phyloP scores from a whole-genome alignment of 2,329 filamentous ascomycete species.

The Tolypocladium capitatum region DNA sequence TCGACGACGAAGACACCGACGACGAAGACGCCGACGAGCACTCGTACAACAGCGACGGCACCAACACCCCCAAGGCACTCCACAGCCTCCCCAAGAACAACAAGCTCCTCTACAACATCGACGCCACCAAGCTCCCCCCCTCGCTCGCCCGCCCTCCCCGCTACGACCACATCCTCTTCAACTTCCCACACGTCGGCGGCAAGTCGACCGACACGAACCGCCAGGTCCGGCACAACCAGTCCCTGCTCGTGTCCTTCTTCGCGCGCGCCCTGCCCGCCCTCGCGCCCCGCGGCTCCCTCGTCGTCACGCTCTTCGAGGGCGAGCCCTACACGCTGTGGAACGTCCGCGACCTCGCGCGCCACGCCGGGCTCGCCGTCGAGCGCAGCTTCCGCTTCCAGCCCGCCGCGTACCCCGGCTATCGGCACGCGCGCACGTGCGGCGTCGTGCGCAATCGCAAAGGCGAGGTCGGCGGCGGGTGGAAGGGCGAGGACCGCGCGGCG shows the following conservation, averaged over 20 bases:
- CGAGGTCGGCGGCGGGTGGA: conserved; percentile 28
- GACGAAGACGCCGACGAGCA: neutral
- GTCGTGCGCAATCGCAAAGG: conserved; percentile 38
- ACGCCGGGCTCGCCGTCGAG: conserved; percentile 57
- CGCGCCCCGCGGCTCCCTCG: conserved; percentile 42
- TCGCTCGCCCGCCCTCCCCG: conserved; percentile 23
- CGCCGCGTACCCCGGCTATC: conserved; percentile 58
- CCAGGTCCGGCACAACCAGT: conserved; percentile 85
- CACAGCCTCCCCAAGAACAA: conserved; percentile 14
- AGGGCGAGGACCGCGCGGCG: conserved; percentile 28
- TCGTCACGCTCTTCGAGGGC: conserved; percentile 84
- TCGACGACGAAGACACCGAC: neutral
- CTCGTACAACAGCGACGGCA: conserved; percentile 5
- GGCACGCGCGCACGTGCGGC: conserved; percentile 60
- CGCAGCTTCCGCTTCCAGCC: conserved; percentile 58
- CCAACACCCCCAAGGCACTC: conserved; percentile 2
- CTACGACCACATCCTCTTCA: conserved; percentile 79
- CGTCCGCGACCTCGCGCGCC: conserved; percentile 70
- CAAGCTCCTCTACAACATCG: conserved; percentile 33
- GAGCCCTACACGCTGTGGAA: conserved; percentile 97
- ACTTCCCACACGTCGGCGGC: conserved; percentile 93
- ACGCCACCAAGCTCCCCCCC: conserved; percentile 49
- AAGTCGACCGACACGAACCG: conserved; percentile 86
- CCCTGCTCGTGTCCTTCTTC: conserved; percentile 60
- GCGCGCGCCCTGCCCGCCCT: conserved; percentile 27